Conservation (phyloP, 805 yeast species). For the Barnettozyma wickerhamii region DNA sequence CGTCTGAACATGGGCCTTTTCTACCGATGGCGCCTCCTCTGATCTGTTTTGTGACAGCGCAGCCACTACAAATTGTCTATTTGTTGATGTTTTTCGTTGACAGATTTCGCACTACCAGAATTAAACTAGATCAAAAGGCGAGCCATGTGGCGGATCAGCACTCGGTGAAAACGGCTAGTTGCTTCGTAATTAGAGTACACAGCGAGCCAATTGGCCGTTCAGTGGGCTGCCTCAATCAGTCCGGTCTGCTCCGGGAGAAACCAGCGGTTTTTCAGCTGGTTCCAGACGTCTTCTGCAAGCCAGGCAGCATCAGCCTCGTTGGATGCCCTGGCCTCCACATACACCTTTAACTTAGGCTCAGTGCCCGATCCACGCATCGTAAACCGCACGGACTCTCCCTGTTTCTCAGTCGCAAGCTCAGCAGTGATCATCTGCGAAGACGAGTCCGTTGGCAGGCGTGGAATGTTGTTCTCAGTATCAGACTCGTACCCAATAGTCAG, state of each 20-base stretch:
- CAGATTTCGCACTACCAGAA: no score
- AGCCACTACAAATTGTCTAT: no score
- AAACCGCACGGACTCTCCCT: slow-evolving; percentile 50
- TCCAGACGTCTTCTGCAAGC: slow-evolving; percentile 68
- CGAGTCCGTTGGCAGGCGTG: slow-evolving; percentile 66
- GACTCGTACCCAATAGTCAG: slow-evolving; percentile 81
- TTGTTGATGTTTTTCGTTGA: no score
- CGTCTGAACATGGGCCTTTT: slow-evolving; percentile 17
- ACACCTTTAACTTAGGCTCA: slow-evolving; percentile 90
- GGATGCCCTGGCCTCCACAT: slow-evolving; percentile 69
- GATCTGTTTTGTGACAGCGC: no score
- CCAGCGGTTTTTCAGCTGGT: slow-evolving; percentile 53
- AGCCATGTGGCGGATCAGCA: no score
- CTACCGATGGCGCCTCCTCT: not conserved
- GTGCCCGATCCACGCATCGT: slow-evolving; percentile 96
- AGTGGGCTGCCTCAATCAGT: slow-evolving; percentile 4
- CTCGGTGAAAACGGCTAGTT: no score
- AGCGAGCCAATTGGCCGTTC: not conserved
- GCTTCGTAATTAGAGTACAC: no score
- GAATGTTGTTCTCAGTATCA: slow-evolving; percentile 49
- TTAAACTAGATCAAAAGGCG: no score
- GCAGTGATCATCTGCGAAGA: slow-evolving; percentile 86
- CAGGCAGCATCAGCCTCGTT: slow-evolving; percentile 42
- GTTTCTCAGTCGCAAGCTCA: slow-evolving; percentile 29
- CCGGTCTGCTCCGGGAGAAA: slow-evolving; percentile 57